These are phyloP conservation scores for Amanita muscaria DNA, from an alignment of 768 basidiomycete species.

Conservation along the genomic window DNA sequence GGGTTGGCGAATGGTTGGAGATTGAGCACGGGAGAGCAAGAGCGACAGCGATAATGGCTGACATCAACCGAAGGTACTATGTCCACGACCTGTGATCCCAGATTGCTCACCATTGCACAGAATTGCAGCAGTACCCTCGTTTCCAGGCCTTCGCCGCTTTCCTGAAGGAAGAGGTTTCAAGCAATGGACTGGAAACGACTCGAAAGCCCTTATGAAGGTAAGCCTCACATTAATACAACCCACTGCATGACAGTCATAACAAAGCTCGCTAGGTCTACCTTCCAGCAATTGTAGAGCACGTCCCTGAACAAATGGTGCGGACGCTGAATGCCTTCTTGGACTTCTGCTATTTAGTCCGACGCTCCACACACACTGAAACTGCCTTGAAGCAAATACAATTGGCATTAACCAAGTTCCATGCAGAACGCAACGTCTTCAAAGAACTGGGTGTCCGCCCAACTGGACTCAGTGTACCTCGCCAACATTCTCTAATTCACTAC, in stretches of 20 bases:
- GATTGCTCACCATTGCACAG: too few species aligned
- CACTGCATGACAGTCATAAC: too few species aligned
- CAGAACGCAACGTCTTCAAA: slow-evolving; percentile 18
- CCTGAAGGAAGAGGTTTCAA: slow-evolving; percentile 21
- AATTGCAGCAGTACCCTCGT: slow-evolving; percentile 16
- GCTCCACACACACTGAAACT: slow-evolving; percentile 11
- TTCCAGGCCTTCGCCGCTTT: slow-evolving; percentile 17
- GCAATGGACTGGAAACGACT: slow-evolving; percentile 31
- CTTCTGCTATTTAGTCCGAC: slow-evolving; percentile 24
- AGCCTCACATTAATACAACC: too few species aligned
- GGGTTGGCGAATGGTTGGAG: too few species aligned
- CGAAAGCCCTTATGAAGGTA: slow-evolving; percentile 29
- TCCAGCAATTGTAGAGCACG: slow-evolving; percentile 11
- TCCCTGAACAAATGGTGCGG: slow-evolving; percentile 6
- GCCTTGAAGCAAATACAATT: too few species aligned
- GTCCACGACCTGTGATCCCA: too few species aligned
- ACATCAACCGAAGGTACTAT: too few species aligned
- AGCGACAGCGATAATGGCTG: too few species aligned
- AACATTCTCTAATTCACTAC: slow-evolving; percentile 19
- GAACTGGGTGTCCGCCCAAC: too few species aligned
- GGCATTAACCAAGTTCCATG: slow-evolving; percentile 12
- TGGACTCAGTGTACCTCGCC: slow-evolving; percentile 16
- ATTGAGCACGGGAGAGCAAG: too few species aligned
- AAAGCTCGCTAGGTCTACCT: slow-evolving; percentile 17
- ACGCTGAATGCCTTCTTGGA: slow-evolving; percentile 22